These are phyloP conservation scores for Cantharellus cinnabarinus DNA, from an alignment of 768 basidiomycete genomes.

Conservation along the genomic window DNA sequence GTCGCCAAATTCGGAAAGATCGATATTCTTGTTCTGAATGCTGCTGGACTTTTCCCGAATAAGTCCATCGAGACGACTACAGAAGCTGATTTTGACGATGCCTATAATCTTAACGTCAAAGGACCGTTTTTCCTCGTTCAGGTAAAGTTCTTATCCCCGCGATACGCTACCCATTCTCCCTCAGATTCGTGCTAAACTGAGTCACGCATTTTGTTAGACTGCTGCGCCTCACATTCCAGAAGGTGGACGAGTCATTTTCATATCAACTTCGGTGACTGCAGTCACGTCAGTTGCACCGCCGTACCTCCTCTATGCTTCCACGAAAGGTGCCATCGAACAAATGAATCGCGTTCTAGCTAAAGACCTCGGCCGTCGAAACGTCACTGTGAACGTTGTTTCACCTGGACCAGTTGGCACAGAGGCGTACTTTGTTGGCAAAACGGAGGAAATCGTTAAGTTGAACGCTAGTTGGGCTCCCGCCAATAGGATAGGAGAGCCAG, in stretches of 20 bases:
- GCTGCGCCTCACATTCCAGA: not conserved
- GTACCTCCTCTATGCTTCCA: slow-evolving; percentile 29
- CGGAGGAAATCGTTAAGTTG: slow-evolving; percentile 24
- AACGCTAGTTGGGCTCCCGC: slow-evolving; percentile 28
- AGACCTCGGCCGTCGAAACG: slow-evolving; percentile 30
- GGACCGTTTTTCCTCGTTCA: slow-evolving; percentile 37
- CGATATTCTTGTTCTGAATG: slow-evolving; percentile 40
- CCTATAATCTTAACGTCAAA: slow-evolving; percentile 37
- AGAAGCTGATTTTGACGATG: slow-evolving; percentile 30
- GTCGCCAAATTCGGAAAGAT: slow-evolving; percentile 29
- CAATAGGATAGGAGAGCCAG: slow-evolving; percentile 27
- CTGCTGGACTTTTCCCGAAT: slow-evolving; percentile 34
- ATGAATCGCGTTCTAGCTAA: slow-evolving; percentile 36
- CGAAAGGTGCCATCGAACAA: slow-evolving; percentile 32
- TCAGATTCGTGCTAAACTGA: not conserved
- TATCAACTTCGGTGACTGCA: slow-evolving; percentile 31
- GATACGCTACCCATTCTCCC: not conserved
- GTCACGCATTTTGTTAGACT: not conserved
- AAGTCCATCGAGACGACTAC: slow-evolving; percentile 27
- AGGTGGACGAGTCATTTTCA: slow-evolving; percentile 30
- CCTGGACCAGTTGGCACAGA: slow-evolving; percentile 37
- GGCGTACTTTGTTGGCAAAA: slow-evolving; percentile 35
- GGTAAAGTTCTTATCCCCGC: slow-evolving; percentile 1
- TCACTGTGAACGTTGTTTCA: slow-evolving; percentile 40
- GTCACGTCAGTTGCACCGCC: slow-evolving; percentile 27